Evolutionary conservation across 177 flowering plant species (phyloP), one percentile per base, ranked within the genome.

Genomic region (Telopea speciosissima): DNA sequence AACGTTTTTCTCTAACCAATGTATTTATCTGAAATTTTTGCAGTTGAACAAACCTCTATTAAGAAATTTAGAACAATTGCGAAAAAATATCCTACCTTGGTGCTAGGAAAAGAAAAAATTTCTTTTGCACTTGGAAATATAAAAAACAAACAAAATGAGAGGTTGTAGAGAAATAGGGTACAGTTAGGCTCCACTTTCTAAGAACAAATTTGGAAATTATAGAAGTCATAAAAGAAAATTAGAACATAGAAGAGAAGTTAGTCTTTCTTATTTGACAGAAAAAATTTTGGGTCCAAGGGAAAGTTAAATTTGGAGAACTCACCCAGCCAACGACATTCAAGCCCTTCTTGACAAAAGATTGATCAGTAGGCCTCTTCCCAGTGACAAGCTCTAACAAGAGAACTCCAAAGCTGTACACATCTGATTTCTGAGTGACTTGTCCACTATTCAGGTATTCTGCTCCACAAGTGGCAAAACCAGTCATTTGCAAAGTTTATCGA

Each of bases 251-350:
- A 21, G 17, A 17, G 19, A 49, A 49, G 21, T 52, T 3, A 16
- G 58, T 52, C 21, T 52, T n/a, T 19, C 21, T 56, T 56, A 19
- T 56, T n/a, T 56, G 22, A n/a, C 9, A n/a, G 61, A 19, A 56
- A 21, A 5, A 54, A 21, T 11, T 19, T 56, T 56, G 61, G 61
- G n/a, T 56, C 19, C 31, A 21, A 56, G n/a, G 61, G 60, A n/a
- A 19, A 56, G n/a, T 13, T 7, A n/a, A 56, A 56, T 19, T 17
- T 33, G 25, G 23, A 62, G 42, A 69, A 67, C 87, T 76, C 75
- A 96, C 98, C 98, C 99, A 96, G 33, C 99, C 97, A 60, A 93
- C 97, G 25, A 96, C 89, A 73, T 93, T 96, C 65, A 93, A 79
- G 25, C 99, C 96, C 63, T 84, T 81, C 74, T 82, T 84, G 9